Conservation (phyloP, 139 green algal genomes). For the Picochlorum sp. region DNA sequence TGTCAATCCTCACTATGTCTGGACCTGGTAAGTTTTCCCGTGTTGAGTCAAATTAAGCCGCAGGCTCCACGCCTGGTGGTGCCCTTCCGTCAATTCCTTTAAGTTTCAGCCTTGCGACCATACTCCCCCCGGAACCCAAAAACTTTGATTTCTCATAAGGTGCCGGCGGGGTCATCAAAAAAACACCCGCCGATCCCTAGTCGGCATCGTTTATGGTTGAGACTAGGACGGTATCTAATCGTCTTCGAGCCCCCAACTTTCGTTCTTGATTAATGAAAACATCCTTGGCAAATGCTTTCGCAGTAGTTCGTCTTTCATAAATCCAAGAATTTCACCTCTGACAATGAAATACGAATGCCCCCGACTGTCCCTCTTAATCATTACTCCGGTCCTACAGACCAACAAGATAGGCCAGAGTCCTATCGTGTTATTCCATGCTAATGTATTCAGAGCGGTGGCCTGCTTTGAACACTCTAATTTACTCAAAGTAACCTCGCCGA, state of each 20-base stretch:
- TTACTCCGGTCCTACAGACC: constrained; percentile 69
- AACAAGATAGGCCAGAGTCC: too few species aligned
- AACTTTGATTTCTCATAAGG: constrained; percentile 85
- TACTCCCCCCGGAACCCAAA: too few species aligned
- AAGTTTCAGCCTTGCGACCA: too few species aligned
- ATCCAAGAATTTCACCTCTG: constrained; percentile 99
- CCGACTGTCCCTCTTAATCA: constrained; percentile 99
- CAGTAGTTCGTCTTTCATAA: constrained; percentile 99
- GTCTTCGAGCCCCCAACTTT: constrained; percentile 99
- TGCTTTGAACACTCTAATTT: too few species aligned
- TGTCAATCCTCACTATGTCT: too few species aligned
- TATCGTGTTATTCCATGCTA: too few species aligned
- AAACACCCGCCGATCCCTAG: constrained; percentile 94
- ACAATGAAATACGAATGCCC: constrained; percentile 99
- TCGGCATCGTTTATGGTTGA: constrained; percentile 99
- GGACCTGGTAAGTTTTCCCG: too few species aligned
- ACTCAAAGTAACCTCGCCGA: too few species aligned
- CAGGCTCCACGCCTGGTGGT: too few species aligned
- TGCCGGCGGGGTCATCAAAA: constrained; percentile 93
- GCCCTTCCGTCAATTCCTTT: too few species aligned
- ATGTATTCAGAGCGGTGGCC: too few species aligned
- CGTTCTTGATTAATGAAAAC: constrained; percentile 99
- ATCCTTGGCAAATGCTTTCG: constrained; percentile 86
- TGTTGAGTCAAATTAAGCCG: too few species aligned
- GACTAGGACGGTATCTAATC: constrained; percentile 99